A percentile compares a stretch with the other conserved stretches of the same genome.
phyloP scores from a whole-genome alignment of 257 asterid genomes.

The Striga asiatica region DNA sequence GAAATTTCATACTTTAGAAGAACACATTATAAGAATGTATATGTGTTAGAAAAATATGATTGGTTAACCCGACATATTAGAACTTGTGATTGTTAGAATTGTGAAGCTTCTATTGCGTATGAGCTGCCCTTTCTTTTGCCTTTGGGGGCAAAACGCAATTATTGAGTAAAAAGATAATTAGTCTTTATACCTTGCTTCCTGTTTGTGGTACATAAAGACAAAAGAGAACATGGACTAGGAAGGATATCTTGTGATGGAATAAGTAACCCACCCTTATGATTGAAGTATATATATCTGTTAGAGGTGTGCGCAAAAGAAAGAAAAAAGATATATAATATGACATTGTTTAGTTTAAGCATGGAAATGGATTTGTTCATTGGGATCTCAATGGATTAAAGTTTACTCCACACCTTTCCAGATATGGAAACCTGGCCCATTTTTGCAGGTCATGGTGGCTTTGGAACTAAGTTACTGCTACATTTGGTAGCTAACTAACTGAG shows the following conservation, averaged over 20 bases:
- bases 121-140: too few relatives aligned
- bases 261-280: slow-evolving; percentile 19
- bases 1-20: too few relatives aligned
- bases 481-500: not conserved
- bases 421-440: not conserved
- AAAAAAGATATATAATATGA: too few relatives aligned
- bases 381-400: not conserved
- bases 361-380: slow-evolving; percentile 7
- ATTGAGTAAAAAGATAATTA: slow-evolving; percentile 19
- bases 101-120: too few relatives aligned
- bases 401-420: slow-evolving; percentile 12
- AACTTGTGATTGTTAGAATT: slow-evolving; percentile 3
- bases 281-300: not conserved
- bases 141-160: not conserved
- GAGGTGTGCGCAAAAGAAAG: slow-evolving; percentile 13
- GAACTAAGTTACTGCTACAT: not conserved
- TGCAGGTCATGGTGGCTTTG: not conserved
- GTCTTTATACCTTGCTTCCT: slow-evolving; percentile 40
- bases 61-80: too few relatives aligned
- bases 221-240: slow-evolving; percentile 22
- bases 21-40: too few relatives aligned
- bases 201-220: slow-evolving; percentile 29
- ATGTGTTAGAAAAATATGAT: too few relatives aligned
- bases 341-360: slow-evolving; percentile 16
- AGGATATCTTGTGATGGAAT: slow-evolving; percentile 18